These are phyloP conservation scores for Cladophialophora yegresii DNA, from an alignment of 2,329 filamentous ascomycete genomes.

Conservation along the genomic window DNA sequence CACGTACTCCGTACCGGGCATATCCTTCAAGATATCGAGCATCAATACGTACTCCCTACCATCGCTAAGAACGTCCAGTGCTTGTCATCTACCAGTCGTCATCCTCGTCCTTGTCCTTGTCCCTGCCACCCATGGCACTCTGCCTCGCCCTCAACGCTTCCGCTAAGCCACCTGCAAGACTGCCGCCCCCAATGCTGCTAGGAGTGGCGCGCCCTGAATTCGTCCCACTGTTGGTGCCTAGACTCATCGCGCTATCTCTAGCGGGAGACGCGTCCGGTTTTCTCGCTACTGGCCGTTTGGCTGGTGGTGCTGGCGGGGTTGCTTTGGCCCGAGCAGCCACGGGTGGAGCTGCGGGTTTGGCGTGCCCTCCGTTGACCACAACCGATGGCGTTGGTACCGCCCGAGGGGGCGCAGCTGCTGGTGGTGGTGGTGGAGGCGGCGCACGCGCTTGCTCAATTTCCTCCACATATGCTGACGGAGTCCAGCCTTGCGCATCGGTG, in stretches of 20 bases:
- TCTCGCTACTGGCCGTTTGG: constrained; percentile 73
- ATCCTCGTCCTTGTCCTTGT: constrained; percentile 63
- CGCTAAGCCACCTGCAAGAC: constrained; percentile 71
- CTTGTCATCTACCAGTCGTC: constrained; percentile 63
- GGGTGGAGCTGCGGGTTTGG: constrained; percentile 3
- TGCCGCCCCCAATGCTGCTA: constrained; percentile 58
- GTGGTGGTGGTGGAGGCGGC: constrained; percentile 60
- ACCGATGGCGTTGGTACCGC: constrained; percentile 63
- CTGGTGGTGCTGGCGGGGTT: constrained; percentile 73
- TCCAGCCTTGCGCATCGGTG: constrained; percentile 79
- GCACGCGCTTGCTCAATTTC: constrained; percentile 64
- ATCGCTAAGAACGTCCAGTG: not conserved
- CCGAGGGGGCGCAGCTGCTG: constrained; percentile 50
- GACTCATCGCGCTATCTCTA: constrained; percentile 63
- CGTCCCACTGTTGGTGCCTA: constrained; percentile 54
- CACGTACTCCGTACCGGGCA: no score
- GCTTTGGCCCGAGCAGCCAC: constrained; percentile 50
- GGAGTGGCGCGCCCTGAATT: constrained; percentile 71
- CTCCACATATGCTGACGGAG: constrained; percentile 90
- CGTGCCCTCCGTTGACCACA: constrained; percentile 29
- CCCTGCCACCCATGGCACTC: constrained; percentile 64
- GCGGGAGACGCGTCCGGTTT: constrained; percentile 66
- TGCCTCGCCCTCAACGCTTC: constrained; percentile 77
- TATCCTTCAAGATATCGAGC: no score
- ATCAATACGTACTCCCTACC: no score